These are phyloP conservation scores for Botrytis fabae DNA, from an alignment of 2,329 filamentous ascomycete genomes.

Conservation along the genomic window DNA sequence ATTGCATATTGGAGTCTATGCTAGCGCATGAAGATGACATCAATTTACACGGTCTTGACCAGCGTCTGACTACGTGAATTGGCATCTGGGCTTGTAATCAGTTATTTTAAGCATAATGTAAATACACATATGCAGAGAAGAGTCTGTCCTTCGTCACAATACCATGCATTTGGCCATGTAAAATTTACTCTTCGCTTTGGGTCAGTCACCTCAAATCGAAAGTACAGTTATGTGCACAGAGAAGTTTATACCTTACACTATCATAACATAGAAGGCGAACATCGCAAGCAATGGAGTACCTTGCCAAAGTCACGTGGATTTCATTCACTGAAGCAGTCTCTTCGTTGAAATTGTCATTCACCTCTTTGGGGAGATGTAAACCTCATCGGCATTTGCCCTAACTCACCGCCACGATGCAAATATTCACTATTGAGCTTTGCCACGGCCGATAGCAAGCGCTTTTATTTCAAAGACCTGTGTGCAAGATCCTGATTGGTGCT, in stretches of 20 bases:
- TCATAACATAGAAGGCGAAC: not conserved
- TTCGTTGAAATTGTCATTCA: not conserved
- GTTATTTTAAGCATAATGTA: not conserved
- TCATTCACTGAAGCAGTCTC: not conserved
- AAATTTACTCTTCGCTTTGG: not conserved
- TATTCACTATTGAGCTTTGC: not conserved
- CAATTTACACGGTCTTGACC: not conserved
- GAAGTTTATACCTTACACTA: too few species aligned
- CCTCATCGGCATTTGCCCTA: not conserved
- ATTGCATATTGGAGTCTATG: not conserved
- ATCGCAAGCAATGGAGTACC: not conserved
- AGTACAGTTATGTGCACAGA: not conserved
- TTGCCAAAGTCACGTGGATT: not conserved
- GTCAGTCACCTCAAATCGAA: not conserved
- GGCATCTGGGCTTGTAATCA: not conserved
- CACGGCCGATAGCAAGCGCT: not conserved
- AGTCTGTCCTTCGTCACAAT: not conserved
- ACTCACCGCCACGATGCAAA: not conserved
- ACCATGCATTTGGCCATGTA: not conserved
- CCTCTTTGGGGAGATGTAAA: not conserved
- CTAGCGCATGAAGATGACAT: not conserved
- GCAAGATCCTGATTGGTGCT: not conserved
- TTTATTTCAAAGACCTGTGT: not conserved
- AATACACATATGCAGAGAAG: not conserved
- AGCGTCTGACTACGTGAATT: not conserved